Base-by-base conservation (phyloP, 495 filamentous ascomycete species). In the Penicillium canariense region DNA sequence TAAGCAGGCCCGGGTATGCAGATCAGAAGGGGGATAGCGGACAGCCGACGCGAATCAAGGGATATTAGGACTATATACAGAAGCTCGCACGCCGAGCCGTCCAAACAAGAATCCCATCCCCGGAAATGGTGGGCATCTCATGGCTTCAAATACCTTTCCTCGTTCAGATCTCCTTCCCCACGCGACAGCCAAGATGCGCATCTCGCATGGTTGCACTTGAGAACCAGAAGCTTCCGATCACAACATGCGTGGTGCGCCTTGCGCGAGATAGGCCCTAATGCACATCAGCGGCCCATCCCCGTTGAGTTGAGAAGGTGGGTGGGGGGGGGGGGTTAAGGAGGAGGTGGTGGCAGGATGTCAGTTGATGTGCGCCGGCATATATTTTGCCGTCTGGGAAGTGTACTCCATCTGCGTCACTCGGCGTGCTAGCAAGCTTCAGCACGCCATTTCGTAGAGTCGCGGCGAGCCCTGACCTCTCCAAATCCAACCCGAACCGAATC, bases 191-290 rank as follows among this genome's bases (percentile, higher is more conserved):
- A 22, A 25, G 20, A 42, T 23, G 42, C 35, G 45, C 45, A 40
- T 55, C 32, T 48, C 46, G 46, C 56, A 50, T 59, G 55, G 48
- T 48, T 53, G 49, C 35, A 46, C 2, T 23, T 28, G 12, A 23
- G 11, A 23, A 32, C 40, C 31, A 54, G 26, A 27, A 15, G 23
- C 50, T 32, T 34, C 42, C 42, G 40, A 63, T 63, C 57, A 63
- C 61, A 63, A 63, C 61, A 63, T 58, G 43, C 17, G 49, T n/a
- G 50, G 54, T 52, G 50, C 46, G 35, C 50, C 38, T 63, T 58
- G 54, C 57, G 56, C 25, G 40, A 63, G 60, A 49, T 35, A 22
- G 15, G 34, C 50, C 32, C 40, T 44, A n/a, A 38, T 56, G 47
- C 59, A 55, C 42, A 55, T 47, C 51, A 49, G 50, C 36, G 26